phyloP scores from a whole-genome alignment of 768 basidiomycete species.

The Termitomyces sp. region DNA sequence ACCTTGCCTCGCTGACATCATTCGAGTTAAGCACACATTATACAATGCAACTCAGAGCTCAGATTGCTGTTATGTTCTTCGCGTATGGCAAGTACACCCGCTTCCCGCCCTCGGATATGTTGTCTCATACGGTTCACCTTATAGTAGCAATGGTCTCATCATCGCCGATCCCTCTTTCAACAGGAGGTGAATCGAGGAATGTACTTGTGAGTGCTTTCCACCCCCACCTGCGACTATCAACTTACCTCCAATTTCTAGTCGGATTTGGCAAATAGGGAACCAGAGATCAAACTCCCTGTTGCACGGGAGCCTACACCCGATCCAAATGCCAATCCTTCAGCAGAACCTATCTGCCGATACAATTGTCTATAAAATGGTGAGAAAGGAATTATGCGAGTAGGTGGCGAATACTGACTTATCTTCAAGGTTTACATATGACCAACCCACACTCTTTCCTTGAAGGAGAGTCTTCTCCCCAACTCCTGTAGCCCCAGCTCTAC shows the following conservation, averaged over 20 bases:
- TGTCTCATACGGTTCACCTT: not conserved
- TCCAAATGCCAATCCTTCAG: conserved; percentile 1
- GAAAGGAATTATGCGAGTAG: not conserved
- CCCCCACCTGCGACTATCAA: not conserved
- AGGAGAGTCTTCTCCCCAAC: not conserved
- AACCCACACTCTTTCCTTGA: not conserved
- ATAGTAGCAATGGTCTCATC: conserved; percentile 17
- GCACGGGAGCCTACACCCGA: conserved; percentile 10
- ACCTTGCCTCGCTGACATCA: not conserved
- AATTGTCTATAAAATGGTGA: conserved; percentile 12
- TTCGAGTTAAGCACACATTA: not conserved
- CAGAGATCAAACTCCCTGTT: not conserved
- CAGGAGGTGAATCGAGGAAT: conserved; percentile 17
- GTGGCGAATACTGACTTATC: not conserved
- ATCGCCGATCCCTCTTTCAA: conserved; percentile 23
- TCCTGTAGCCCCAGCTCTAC: not conserved
- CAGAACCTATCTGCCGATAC: conserved; percentile 11
- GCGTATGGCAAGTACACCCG: conserved; percentile 21
- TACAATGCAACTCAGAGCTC: conserved; percentile 25
- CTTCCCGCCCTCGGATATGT: not conserved
- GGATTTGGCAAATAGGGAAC: not conserved
- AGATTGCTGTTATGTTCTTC: conserved; percentile 19
- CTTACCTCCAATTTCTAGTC: not conserved
- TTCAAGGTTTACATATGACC: not conserved
- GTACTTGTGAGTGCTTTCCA: not conserved